Conservation (phyloP, 768 basidiomycete species). For the Mycena metata region DNA sequence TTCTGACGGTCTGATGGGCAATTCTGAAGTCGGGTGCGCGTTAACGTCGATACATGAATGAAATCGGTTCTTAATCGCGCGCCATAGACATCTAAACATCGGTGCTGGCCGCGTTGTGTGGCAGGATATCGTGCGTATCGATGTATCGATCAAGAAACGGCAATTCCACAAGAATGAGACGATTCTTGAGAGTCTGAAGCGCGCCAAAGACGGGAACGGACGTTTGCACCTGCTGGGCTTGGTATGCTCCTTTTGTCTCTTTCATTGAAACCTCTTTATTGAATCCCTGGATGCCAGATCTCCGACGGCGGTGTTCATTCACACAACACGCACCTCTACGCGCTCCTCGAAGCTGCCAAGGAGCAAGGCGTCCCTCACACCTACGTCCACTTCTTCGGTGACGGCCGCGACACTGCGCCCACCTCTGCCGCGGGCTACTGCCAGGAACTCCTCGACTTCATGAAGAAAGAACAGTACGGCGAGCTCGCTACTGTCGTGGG, state of each 20-base stretch:
- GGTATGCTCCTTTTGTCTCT: conserved; percentile 56
- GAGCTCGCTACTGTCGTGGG: conserved; percentile 89
- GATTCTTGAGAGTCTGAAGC: conserved; percentile 81
- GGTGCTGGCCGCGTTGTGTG: conserved; percentile 96
- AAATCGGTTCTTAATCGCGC: background rate
- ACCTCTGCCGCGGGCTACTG: conserved; percentile 84
- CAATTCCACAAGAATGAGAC: conserved; percentile 84
- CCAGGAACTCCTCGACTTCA: conserved; percentile 81
- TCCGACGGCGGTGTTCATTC: conserved; percentile 98
- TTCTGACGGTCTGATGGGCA: conserved; percentile 96
- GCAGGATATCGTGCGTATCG: conserved; percentile 98
- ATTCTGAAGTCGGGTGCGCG: conserved; percentile 92
- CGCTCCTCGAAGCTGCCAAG: conserved; percentile 92
- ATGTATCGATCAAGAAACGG: conserved; percentile 89
- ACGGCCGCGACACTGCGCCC: conserved; percentile 95
- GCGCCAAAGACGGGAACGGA: conserved; percentile 86
- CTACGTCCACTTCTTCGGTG: conserved; percentile 94
- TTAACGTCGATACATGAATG: background rate
- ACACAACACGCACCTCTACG: conserved; percentile 91
- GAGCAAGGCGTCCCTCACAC: conserved; percentile 86
- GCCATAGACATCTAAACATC: conserved; percentile 87
- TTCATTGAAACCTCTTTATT: background rate
- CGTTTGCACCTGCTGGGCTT: conserved; percentile 90
- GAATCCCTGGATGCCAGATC: conserved; percentile 59
- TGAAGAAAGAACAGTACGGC: conserved; percentile 82